A percentile compares a stretch with the other conserved stretches of the same genome.
These are phyloP conservation scores for Hygrophoropsis aurantiaca DNA, from an alignment of 768 basidiomycete genomes.

Conservation along the genomic window DNA sequence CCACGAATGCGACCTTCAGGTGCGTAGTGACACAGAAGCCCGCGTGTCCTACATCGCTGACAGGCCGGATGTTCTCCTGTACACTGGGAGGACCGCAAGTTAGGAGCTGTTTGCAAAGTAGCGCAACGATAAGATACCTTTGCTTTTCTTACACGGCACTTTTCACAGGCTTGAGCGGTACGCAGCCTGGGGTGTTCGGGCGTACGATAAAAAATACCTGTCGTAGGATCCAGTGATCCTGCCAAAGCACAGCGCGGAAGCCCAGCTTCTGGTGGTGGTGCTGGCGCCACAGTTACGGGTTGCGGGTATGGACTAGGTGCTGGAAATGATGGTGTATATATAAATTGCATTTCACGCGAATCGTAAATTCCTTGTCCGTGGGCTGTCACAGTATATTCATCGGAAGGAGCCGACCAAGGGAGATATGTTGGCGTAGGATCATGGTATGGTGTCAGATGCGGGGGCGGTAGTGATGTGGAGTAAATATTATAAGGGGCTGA, in stretches of 20 bases:
- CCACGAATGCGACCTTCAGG: conserved; percentile 65
- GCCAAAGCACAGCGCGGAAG: conserved; percentile 38
- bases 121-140: conserved; percentile 45
- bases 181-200: conserved; percentile 65
- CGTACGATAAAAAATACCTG: conserved; percentile 65
- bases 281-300: conserved; percentile 2
- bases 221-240: conserved; percentile 62
- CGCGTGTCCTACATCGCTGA: conserved; percentile 59
- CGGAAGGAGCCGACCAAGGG: too few relatives aligned
- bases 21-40: conserved; percentile 65
- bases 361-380: too few relatives aligned
- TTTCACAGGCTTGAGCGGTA: conserved; percentile 75
- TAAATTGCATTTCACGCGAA: too few relatives aligned
- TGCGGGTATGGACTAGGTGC: neutral
- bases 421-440: too few relatives aligned
- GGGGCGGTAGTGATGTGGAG: conserved; percentile 1
- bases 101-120: neutral
- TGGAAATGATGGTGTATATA: too few relatives aligned
- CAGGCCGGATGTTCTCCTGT: conserved; percentile 71
- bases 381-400: too few relatives aligned
- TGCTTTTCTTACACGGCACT: conserved; percentile 70
- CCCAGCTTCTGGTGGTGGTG: conserved; percentile 1
- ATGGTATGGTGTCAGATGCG: neutral
- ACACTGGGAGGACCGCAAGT: conserved; percentile 45
- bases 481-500: neutral